Evolutionary conservation across 75 land plant species (phyloP).

Genomic region (Selaginella moellendorffii): DNA sequence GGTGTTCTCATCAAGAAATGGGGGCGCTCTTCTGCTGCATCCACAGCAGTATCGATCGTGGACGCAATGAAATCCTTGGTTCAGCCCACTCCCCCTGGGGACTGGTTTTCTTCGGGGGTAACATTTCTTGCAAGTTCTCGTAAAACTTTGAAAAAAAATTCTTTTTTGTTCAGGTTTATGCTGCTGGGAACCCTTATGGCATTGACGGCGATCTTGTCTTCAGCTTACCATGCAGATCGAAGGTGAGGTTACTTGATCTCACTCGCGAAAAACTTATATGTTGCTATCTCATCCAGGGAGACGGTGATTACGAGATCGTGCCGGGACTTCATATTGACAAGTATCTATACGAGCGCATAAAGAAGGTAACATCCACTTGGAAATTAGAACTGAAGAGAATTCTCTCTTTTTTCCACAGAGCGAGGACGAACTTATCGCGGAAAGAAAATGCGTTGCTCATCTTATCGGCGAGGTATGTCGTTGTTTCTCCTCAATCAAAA

Average conservation of each 20-base stretch:
- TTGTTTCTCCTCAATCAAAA: neutral
- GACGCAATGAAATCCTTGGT: conserved; percentile 83
- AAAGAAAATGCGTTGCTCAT: conserved; percentile 83
- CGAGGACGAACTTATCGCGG: conserved; percentile 79
- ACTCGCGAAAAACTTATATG: neutral
- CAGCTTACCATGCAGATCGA: conserved; percentile 96
- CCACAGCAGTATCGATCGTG: conserved; percentile 86
- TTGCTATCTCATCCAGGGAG: conserved; percentile 50
- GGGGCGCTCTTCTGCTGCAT: conserved; percentile 99
- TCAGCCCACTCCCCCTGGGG: conserved; percentile 81
- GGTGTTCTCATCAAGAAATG: conserved; percentile 88
- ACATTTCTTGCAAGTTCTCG: neutral
- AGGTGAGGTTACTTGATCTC: conserved; percentile 19
- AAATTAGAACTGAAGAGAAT: neutral
- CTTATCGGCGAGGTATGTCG: conserved; percentile 62
- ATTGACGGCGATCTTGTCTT: conserved; percentile 79
- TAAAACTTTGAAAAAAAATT: too few relatives aligned
- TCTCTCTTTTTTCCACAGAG: conserved; percentile 28
- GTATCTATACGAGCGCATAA: conserved; percentile 57
- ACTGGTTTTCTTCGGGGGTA: conserved; percentile 96
- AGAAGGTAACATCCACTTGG: conserved; percentile 35
- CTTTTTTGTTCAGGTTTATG: conserved; percentile 48
- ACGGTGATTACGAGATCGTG: conserved; percentile 89
- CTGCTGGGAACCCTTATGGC: conserved; percentile 84
- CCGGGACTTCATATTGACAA: conserved; percentile 54